Evolutionary conservation across 805 yeast genomes (phyloP), one percentile per base, ranked within the genome.

Genomic region (Wickerhamomyces tratensis): DNA sequence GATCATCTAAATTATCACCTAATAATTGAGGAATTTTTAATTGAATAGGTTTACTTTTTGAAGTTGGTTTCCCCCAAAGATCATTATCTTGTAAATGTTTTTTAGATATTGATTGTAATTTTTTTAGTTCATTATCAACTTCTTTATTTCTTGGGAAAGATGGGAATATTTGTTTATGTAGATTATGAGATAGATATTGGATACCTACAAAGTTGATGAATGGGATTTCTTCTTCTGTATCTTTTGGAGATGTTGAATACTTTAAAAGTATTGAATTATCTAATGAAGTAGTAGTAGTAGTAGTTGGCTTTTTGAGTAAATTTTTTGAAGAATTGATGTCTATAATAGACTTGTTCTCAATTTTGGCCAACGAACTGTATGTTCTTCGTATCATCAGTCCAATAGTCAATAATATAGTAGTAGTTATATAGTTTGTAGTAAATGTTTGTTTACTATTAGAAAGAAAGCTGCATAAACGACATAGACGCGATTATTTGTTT

Each of bases 1-100:
- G 99, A 54, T 86, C 95, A 56, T 85, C 94, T 7, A 93, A 61
- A 7, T 79, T 65, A 1, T 58, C 44, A 0, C 98, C 98, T 41
- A 79, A 77, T n/a, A 91, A 57, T 25, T 63, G 59, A 0, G 99
- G 98, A 12, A 89, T 57, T 13, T 70, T 54, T 35, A 82, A 68
- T 14, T 61, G 53, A 2, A 86, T 76, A 0, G 95, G 89, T 2
- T 70, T 72, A 2, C 69, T 59, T 2, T 77, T 61, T 2, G 74
- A 71, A 2, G 96, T 85, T 47, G 75, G 74, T 54, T 86, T 87
- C 2, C 93, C 93, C 31, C 83, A 62, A n/a, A 89, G 67, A 1
- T 77, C 78, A 53, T 86, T 83, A 15, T 69, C 65, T 15, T 62
- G 57, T 26, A 89, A 65, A 53, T 82, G 85, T 15, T 65, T 56